phyloP scores from a whole-genome alignment of 2,329 filamentous ascomycete genomes.

The Colletotrichum sp. region DNA sequence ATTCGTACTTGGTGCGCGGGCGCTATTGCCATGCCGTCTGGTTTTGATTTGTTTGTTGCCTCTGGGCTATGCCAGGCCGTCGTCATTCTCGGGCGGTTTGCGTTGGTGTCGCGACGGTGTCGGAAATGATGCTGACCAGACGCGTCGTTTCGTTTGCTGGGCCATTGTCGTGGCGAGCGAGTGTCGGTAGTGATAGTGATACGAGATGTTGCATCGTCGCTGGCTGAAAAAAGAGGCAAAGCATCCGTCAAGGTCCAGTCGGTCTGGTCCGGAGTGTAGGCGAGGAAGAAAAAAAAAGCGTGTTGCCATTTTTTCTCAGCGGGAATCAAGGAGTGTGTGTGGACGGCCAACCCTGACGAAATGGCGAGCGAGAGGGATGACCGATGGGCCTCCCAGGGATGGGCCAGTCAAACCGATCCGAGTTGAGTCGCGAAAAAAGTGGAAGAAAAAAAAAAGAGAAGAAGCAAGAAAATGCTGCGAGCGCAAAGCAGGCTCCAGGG shows the following conservation, averaged over 20 bases:
- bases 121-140: not conserved
- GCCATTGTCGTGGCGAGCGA: not conserved
- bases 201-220: not conserved
- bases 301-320: not conserved
- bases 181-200: not conserved
- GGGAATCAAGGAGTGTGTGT: not conserved
- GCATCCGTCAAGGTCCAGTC: not conserved
- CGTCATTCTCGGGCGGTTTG: not conserved
- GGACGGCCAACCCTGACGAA: not conserved
- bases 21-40: not conserved
- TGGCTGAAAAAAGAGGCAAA: not conserved
- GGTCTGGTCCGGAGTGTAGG: not conserved
- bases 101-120: not conserved
- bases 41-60: not conserved
- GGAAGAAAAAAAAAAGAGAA: not conserved
- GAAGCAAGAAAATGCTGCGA: not conserved
- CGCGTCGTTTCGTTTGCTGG: not conserved
- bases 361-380: slow-evolving; percentile 3
- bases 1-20: not conserved
- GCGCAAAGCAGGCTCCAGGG: slow-evolving; percentile 3
- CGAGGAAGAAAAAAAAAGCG: not conserved
- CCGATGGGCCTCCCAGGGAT: slow-evolving; percentile 6
- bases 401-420: not conserved
- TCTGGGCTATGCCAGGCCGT: not conserved
- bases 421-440: not conserved